Evolutionary conservation across 345 rosid genomes (phyloP).

Genomic region (Euphorbia tirucalli): DNA sequence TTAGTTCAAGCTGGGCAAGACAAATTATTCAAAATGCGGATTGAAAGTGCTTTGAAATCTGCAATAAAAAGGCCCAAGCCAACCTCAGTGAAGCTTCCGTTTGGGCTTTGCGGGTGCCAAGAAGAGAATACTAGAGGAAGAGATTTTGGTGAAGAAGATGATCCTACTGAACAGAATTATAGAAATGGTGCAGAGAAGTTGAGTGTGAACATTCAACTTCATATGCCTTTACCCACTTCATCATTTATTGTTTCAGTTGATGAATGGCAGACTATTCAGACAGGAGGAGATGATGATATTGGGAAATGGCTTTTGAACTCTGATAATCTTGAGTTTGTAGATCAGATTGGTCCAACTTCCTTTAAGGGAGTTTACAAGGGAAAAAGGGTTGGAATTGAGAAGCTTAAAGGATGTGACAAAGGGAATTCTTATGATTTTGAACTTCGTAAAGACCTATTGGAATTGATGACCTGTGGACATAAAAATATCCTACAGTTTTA

Average conservation of each 20-base stretch:
- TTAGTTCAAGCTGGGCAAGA: conserved; percentile 60
- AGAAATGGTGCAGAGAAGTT: conserved; percentile 48
- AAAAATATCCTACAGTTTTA: conserved; percentile 71
- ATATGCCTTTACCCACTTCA: conserved; percentile 74
- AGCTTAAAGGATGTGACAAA: conserved; percentile 93
- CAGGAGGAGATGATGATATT: conserved; percentile 60
- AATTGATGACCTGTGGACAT: conserved; percentile 93
- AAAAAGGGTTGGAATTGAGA: conserved; percentile 75
- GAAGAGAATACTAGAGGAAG: conserved; percentile 65
- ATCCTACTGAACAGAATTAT: conserved; percentile 44
- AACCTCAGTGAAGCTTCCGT: conserved; percentile 74
- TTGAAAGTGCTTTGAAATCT: conserved; percentile 71
- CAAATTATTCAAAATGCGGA: conserved; percentile 50
- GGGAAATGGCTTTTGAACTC: conserved; percentile 80
- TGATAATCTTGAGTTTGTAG: conserved; percentile 70
- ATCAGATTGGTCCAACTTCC: conserved; percentile 63
- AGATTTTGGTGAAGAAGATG: conserved; percentile 73
- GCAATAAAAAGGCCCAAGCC: conserved; percentile 66
- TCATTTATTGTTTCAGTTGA: conserved; percentile 66
- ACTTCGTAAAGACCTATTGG: conserved; percentile 75
- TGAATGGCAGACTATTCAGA: conserved; percentile 86
- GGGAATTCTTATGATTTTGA: conserved; percentile 85
- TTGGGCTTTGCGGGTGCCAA: conserved; percentile 96
- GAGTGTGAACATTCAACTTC: conserved; percentile 55
- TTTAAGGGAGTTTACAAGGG: conserved; percentile 78